These are phyloP conservation scores for Aspergillus uvarum DNA, from an alignment of 2,329 filamentous ascomycete species.

Conservation along the genomic window DNA sequence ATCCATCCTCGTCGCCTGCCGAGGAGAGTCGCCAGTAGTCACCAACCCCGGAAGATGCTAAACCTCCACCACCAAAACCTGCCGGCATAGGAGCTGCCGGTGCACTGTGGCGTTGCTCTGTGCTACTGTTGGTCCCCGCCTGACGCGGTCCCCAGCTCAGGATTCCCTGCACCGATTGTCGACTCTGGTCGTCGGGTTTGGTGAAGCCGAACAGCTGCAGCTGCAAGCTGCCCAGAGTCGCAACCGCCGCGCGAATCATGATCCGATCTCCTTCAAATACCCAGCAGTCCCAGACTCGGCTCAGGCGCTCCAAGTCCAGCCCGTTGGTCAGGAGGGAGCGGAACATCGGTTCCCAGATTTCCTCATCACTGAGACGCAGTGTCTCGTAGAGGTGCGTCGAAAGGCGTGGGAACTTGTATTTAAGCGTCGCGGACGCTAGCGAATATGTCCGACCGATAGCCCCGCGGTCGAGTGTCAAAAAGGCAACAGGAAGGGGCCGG, in stretches of 20 bases:
- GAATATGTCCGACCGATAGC: conserved; percentile 57
- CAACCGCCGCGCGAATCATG: conserved; percentile 47
- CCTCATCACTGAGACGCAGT: conserved; percentile 41
- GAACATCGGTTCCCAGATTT: conserved; percentile 56
- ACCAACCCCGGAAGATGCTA: conserved; percentile 37
- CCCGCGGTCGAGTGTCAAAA: conserved; percentile 58
- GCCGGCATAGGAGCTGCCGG: conserved; percentile 27
- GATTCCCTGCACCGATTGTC: conserved; percentile 32
- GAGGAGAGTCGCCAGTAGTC: conserved; percentile 44
- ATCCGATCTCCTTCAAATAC: conserved; percentile 60
- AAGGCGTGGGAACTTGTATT: conserved; percentile 59
- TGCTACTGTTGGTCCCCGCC: conserved; percentile 25
- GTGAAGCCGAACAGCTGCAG: conserved; percentile 43
- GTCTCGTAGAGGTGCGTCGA: conserved; percentile 52
- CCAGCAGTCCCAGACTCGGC: conserved; percentile 62
- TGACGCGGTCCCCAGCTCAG: conserved; percentile 40
- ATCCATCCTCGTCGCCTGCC: conserved; percentile 42
- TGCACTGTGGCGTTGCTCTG: conserved; percentile 39
- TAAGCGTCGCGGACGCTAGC: conserved; percentile 55
- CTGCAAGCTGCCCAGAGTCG: conserved; percentile 45
- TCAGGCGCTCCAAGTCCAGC: conserved; percentile 53
- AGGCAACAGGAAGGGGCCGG: conserved; percentile 60
- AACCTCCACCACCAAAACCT: conserved; percentile 38
- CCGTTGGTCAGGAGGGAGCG: conserved; percentile 54
- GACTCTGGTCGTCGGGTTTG: conserved; percentile 38